Base-by-base conservation (phyloP, 2,329 filamentous ascomycete genomes). In the Aotearoamyces nothofagi region DNA sequence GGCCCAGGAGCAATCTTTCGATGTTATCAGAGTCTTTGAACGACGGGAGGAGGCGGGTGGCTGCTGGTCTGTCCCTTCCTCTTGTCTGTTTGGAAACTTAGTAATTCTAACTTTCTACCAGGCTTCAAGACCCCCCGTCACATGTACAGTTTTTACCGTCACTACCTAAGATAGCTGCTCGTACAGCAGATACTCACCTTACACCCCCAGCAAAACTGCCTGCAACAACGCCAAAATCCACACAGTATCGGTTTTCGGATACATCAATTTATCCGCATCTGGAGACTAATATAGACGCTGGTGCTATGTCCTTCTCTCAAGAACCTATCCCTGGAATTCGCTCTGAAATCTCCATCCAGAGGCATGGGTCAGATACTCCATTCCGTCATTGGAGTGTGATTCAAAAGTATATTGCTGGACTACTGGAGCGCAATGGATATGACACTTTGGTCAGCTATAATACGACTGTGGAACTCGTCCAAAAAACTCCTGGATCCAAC, bases 381-480 rank as follows among this genome's bases (percentile, higher is more conserved):
- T 78, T 78, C 37, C 54, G 73, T 0, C 66, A 72, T 36, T 73
- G 72, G 51, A 56, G 56, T 3, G 58, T 70, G 2, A 60, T 78
- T 4, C 53, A 59, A 15, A 43, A 56, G 9, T 78, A 73, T 36
- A 50, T 78, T 9, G 55, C 63, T 24, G 50, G 45, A 1, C 45
- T 78, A 0, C 41, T 75, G 1, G 45, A 59, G 19, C 57, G 64
- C 0, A 60, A 61, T 4, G 61, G 63, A 0, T 69, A 76, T 36
- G 51, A 62, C 17, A 57, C 61, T 19, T 41, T 66, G 0, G 51
- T 72, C 0, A 56, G 54, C 1, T 71, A 68, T 42, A 59, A 61
- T 38, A 78, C 72, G 1, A 71, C 66, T 0, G 72, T 78, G 3
- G 74, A 78, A 46, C 51, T 56, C 4, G 66, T 59, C 0, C 58